Base-by-base conservation (phyloP, 129 eudicot genomes). In the Heracleum sosnowskyi region DNA sequence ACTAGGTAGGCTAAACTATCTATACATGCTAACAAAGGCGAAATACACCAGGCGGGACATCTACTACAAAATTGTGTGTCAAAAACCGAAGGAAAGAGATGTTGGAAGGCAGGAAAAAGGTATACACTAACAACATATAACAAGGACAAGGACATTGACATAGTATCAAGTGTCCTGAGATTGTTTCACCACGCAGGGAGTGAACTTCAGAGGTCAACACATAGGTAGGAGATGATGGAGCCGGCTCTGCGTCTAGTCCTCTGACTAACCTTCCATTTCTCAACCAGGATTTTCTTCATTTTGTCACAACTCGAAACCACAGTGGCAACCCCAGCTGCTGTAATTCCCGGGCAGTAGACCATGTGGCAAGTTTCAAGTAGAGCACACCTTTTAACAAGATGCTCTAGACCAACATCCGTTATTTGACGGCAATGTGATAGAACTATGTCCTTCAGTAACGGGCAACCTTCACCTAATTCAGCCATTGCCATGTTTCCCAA, bases 161-260 rank as follows among this genome's bases (percentile, higher is more conserved):
- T 10, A 60, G 55, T 33, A 15, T 22, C 35, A 41, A n/a, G 53
- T 39, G 22, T 34, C 35, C 40, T n/a, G 68, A 9, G 29, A 57
- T 57, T 57, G 31, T 64, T 64, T 31, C 71, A 29, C 22, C 37
- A 57, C n/a, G 68, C 24, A 15, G 24, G 11, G 26, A 39, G 31
- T 24, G 26, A 22, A 60, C 2, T 39, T 83, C 89, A 92, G 42
- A 92, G 90, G 76, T 93, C 97, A 20, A 93, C 89, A 69, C 98
- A 93, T 4, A 93, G 96, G 81, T 91, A 89, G 42, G 94, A 89
- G 85, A 93, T 86, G 79, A 91, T 86, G 45, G 97, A 84, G 16
- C 97, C 98, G 16, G 96, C 97, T 40, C 98, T 90, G 74, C 98
- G 63, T 81, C 85, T 86, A 45, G 97, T 93, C 85, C 98, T 86